Percentiles rank a stretch among this genome's conserved stretches.
phyloP scores from a whole-genome alignment of 1,284 basidiomycete species.

The Xanthoconium separans region DNA sequence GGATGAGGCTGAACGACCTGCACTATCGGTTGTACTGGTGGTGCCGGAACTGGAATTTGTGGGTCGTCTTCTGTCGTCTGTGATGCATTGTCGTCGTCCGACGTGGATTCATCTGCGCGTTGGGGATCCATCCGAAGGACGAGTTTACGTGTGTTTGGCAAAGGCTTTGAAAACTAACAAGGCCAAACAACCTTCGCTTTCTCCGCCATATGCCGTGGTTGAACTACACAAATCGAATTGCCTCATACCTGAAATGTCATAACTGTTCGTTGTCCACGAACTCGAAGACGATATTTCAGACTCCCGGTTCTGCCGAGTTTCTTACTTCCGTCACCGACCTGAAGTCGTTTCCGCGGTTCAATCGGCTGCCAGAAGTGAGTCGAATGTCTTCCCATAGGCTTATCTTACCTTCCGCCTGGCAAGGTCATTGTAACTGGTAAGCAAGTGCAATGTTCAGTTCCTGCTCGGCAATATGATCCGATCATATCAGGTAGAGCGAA shows the following conservation, averaged over 20 bases:
- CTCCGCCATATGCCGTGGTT: slow-evolving; percentile 14
- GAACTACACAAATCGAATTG: not conserved
- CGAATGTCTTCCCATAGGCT: not conserved
- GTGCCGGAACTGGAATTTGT: slow-evolving; percentile 53
- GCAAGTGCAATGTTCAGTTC: slow-evolving; percentile 3
- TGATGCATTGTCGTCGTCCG: slow-evolving; percentile 75
- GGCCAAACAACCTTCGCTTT: slow-evolving; percentile 15
- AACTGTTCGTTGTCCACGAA: slow-evolving; percentile 5
- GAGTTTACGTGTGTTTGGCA: slow-evolving; percentile 26
- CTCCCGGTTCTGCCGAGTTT: slow-evolving; percentile 43
- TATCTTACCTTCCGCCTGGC: slow-evolving; percentile 1
- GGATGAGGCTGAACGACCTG: slow-evolving; percentile 20
- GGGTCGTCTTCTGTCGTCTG: slow-evolving; percentile 83
- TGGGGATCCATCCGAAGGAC: slow-evolving; percentile 29
- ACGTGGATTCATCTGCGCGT: slow-evolving; percentile 66
- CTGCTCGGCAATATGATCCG: not conserved
- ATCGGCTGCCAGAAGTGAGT: slow-evolving; percentile 52
- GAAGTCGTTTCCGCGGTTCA: slow-evolving; percentile 42
- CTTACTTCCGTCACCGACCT: slow-evolving; percentile 42
- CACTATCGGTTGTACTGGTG: slow-evolving; percentile 32
- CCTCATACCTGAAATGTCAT: not conserved
- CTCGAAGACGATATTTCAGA: slow-evolving; percentile 32
- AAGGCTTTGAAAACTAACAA: slow-evolving; percentile 22
- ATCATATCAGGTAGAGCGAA: slow-evolving; percentile 53
- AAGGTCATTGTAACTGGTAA: slow-evolving; percentile 56